Conservation (phyloP, 495 filamentous ascomycete species). For the Penicillium fimorum region DNA sequence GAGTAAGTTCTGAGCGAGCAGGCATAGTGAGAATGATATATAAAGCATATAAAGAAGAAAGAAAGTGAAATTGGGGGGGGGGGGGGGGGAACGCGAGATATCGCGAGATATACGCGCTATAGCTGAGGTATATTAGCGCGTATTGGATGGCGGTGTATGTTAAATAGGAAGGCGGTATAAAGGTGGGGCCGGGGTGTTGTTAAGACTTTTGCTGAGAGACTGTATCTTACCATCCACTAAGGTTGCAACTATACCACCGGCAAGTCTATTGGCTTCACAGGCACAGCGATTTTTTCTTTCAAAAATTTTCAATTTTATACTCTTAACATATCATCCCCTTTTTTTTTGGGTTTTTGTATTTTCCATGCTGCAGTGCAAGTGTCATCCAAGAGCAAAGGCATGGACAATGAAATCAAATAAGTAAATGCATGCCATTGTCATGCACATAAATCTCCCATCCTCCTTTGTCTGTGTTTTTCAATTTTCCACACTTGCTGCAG, state of each 20-base stretch:
- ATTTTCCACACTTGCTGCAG: neutral
- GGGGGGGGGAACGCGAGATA: too few relatives aligned
- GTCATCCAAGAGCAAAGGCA: neutral
- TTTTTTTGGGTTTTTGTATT: neutral
- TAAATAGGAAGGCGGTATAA: too few relatives aligned
- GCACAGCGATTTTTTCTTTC: neutral
- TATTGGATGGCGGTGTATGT: too few relatives aligned
- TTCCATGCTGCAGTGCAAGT: neutral
- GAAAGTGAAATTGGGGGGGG: too few relatives aligned
- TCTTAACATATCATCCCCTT: slow-evolving; percentile 5
- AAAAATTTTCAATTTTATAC: neutral
- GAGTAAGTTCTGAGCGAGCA: too few relatives aligned
- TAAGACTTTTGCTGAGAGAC: too few relatives aligned
- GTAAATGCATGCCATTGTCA: neutral
- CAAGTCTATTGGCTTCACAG: neutral
- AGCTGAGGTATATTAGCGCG: too few relatives aligned
- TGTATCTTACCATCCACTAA: neutral
- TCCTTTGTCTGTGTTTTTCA: slow-evolving; percentile 10
- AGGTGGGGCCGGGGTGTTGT: too few relatives aligned
- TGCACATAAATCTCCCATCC: neutral
- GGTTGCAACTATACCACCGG: neutral
- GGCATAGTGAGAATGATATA: too few relatives aligned
- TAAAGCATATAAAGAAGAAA: too few relatives aligned
- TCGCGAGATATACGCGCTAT: too few relatives aligned
- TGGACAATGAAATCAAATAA: neutral